Conservation (phyloP, 768 basidiomycete species). For the Lentinula detonsa region DNA sequence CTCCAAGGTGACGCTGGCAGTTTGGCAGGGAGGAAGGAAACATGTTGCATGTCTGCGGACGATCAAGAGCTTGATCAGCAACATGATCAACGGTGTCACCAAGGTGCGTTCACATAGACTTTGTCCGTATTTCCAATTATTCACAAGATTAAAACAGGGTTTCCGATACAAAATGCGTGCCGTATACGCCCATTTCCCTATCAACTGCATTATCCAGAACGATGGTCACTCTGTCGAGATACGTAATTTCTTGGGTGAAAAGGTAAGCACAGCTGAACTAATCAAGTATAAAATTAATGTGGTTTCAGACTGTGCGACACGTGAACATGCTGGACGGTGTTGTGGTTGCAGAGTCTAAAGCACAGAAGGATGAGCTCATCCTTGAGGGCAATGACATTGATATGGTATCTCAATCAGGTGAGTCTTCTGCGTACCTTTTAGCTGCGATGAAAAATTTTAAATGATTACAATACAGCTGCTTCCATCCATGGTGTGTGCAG, state of each 20-base stretch:
- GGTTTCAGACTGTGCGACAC: slow-evolving; percentile 74
- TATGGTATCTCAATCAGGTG: slow-evolving; percentile 95
- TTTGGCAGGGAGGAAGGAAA: slow-evolving; percentile 98
- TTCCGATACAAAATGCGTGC: slow-evolving; percentile 99
- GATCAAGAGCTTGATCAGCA: slow-evolving; percentile 89
- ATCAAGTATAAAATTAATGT: not conserved
- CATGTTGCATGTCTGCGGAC: slow-evolving; percentile 98
- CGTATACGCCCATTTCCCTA: slow-evolving; percentile 99
- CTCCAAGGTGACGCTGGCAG: slow-evolving; percentile 80
- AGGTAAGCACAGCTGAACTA: slow-evolving; percentile 41
- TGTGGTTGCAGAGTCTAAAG: slow-evolving; percentile 74
- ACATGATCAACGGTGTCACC: slow-evolving; percentile 97
- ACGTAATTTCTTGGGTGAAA: slow-evolving; percentile 93
- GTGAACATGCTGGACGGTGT: slow-evolving; percentile 92
- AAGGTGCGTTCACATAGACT: slow-evolving; percentile 46
- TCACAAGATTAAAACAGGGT: slow-evolving; percentile 46
- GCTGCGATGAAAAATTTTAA: not conserved
- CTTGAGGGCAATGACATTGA: slow-evolving; percentile 95
- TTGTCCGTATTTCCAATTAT: too few species aligned
- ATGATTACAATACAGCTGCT: slow-evolving; percentile 51
- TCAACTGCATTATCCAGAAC: slow-evolving; percentile 94
- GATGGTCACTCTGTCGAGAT: slow-evolving; percentile 73
- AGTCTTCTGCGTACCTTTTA: slow-evolving; percentile 9
- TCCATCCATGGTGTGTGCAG: slow-evolving; percentile 95
- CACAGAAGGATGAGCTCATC: slow-evolving; percentile 92